Base-by-base conservation (phyloP, 164 flowering plant genomes). In the Santalum album region DNA sequence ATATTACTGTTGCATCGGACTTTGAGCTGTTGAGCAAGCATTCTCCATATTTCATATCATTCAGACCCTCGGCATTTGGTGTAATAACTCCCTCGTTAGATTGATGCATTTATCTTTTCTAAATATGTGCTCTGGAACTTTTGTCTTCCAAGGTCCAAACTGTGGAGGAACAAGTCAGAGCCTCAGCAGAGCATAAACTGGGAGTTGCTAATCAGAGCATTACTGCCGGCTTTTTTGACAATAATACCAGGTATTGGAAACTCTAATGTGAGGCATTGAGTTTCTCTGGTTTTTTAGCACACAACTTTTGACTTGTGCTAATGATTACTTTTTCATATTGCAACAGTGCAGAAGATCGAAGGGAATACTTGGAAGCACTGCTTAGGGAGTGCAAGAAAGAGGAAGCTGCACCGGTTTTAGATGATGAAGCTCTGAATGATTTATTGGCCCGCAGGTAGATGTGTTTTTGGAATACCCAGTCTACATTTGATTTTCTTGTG, bases 161-260 rank as follows among this genome's bases (percentile, higher is more conserved):
- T 49, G 99, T 94, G 52, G 99, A 94, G 70, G 99, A 94, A 66
- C 97, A 87, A 78, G 99, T 94, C 39, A 84, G 99, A 78, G 97
- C 97, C 67, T 66, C 99, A 48, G 99, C 99, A 36, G 99, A 94
- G 77, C 99, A 94, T 70, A 94, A 94, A 71, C 78, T 94, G 43
- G 97, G 99, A 61, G 97, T 94, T 67, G 99, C 99, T 15, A 94
- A 94, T 68, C 99, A 94, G 71, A 94, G 99, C 64, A 94, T 94
- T 56, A 94, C 99, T 61, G 99, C 99, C 69, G 99, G 99, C 1
- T 94, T 94, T 65, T 94, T 94, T 70, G 99, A 94, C 66, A 94
- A 94, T 50, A 80, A 94, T 62, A 90, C 99, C 19, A 94, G 99
- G 99, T 89, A 51, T 46, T 40, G 18, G 26, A 38, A 38, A 38